A percentile compares a stretch with the other conserved stretches of the same genome.
phyloP scores from a whole-genome alignment of 805 yeast species.

The Candida mattraensis region DNA sequence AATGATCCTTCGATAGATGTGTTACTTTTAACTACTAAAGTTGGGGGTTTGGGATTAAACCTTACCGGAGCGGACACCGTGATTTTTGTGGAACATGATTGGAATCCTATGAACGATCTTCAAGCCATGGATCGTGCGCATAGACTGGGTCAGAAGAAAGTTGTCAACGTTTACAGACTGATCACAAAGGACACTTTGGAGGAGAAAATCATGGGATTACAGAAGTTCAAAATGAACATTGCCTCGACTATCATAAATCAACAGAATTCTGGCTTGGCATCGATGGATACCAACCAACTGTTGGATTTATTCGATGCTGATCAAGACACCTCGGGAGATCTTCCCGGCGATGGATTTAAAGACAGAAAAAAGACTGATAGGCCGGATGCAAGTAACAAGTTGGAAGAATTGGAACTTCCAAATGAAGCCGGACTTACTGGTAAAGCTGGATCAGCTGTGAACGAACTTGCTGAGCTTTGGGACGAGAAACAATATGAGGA shows the following conservation, averaged over 20 bases:
- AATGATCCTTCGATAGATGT: conserved; percentile 97
- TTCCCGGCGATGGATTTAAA: conserved; percentile 20
- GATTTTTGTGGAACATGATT: conserved; percentile 97
- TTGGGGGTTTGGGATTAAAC: conserved; percentile 97
- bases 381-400: conserved; percentile 19
- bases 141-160: conserved; percentile 95
- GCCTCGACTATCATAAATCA: conserved; percentile 96
- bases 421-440: conserved; percentile 80
- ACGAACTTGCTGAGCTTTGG: conserved; percentile 92
- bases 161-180: conserved; percentile 92
- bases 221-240: conserved; percentile 94
- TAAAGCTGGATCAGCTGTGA: conserved; percentile 82
- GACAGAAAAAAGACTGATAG: conserved; percentile 19
- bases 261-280: conserved; percentile 91
- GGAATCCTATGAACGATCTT: conserved; percentile 99
- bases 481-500: conserved; percentile 95
- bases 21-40: conserved; percentile 87
- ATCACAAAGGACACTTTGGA: conserved; percentile 92
- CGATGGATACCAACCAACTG: conserved; percentile 96
- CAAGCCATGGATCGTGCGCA: conserved; percentile 99
- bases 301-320: conserved; percentile 84
- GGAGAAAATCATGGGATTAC: conserved; percentile 97
- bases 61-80: conserved; percentile 99
- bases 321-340: conserved; percentile 36
- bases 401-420: conserved; percentile 30